Conservation (phyloP, 257 asterid species). For the Fraxinus cuspidata region DNA sequence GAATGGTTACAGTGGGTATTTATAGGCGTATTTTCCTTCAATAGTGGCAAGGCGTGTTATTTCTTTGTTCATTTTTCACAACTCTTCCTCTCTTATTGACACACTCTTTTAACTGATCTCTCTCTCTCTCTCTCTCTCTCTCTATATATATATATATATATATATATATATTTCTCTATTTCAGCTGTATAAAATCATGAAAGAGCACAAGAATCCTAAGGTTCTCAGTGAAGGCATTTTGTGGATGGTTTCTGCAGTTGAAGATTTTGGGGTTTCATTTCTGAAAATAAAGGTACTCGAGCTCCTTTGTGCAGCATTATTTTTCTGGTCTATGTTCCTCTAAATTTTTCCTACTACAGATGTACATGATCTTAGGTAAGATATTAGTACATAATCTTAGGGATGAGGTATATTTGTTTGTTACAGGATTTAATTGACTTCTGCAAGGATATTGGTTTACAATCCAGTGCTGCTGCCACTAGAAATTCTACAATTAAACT, state of each 20-base stretch:
- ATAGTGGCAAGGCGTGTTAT: not conserved
- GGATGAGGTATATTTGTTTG: slow-evolving; percentile 6
- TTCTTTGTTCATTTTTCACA: slow-evolving; percentile 3
- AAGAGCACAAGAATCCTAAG: slow-evolving; percentile 98
- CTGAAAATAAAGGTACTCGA: slow-evolving; percentile 79
- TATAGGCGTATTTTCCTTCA: not conserved
- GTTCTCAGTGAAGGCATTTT: slow-evolving; percentile 94
- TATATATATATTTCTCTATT: no score
- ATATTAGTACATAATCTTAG: not conserved
- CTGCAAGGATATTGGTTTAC: slow-evolving; percentile 94
- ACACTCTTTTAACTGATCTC: slow-evolving; percentile 18
- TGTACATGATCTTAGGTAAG: not conserved
- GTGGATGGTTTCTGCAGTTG: slow-evolving; percentile 96
- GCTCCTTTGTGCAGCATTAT: slow-evolving; percentile 9
- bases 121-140: slow-evolving; percentile 6
- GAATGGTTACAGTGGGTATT: not conserved
- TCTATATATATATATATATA: slow-evolving; percentile 42
- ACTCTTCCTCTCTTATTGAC: not conserved
- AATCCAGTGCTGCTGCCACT: slow-evolving; percentile 97
- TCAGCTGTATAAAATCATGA: slow-evolving; percentile 89
- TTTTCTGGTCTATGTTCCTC: not conserved
- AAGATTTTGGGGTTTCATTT: slow-evolving; percentile 82
- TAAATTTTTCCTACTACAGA: not conserved
- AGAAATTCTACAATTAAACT: slow-evolving; percentile 92
- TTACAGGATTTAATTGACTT: slow-evolving; percentile 90